These are phyloP conservation scores for Suillus hirtellus DNA, from an alignment of 768 basidiomycete species.

Conservation along the genomic window DNA sequence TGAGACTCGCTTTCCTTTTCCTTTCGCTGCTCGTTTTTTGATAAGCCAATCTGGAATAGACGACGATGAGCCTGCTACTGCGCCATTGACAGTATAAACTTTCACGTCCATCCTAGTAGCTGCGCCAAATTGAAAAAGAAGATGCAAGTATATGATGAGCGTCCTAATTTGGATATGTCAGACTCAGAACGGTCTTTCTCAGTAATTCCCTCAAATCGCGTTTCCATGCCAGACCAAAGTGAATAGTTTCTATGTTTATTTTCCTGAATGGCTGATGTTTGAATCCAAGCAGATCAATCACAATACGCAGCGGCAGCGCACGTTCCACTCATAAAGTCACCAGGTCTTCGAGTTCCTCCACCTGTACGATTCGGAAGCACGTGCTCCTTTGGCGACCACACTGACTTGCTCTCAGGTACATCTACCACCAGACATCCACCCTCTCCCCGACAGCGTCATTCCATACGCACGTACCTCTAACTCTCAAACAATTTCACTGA, in stretches of 20 bases:
- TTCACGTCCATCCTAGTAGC: conserved; percentile 49
- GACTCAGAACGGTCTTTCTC: not conserved
- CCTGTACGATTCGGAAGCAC: conserved; percentile 20
- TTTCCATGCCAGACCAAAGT: not conserved
- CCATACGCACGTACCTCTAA: conserved; percentile 65
- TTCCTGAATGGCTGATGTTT: not conserved
- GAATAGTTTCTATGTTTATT: not conserved
- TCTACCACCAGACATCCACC: conserved; percentile 90
- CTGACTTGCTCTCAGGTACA: conserved; percentile 55
- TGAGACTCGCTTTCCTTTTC: conserved; percentile 63
- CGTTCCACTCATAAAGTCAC: conserved; percentile 90
- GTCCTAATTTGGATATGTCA: not conserved
- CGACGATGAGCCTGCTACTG: conserved; percentile 81
- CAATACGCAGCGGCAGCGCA: conserved; percentile 77
- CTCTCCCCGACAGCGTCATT: conserved; percentile 86
- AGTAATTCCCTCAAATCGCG: not conserved
- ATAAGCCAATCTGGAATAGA: conserved; percentile 95
- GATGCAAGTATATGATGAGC: not conserved
- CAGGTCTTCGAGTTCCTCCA: conserved; percentile 82
- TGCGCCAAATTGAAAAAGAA: not conserved
- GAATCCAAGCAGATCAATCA: conserved; percentile 36
- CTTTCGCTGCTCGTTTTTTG: conserved; percentile 59
- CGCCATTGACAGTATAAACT: conserved; percentile 96
- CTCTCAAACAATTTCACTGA: not conserved
- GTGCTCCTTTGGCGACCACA: not conserved